Conservation (phyloP, 148 eudicot genomes). For the Agrostemma githago region DNA sequence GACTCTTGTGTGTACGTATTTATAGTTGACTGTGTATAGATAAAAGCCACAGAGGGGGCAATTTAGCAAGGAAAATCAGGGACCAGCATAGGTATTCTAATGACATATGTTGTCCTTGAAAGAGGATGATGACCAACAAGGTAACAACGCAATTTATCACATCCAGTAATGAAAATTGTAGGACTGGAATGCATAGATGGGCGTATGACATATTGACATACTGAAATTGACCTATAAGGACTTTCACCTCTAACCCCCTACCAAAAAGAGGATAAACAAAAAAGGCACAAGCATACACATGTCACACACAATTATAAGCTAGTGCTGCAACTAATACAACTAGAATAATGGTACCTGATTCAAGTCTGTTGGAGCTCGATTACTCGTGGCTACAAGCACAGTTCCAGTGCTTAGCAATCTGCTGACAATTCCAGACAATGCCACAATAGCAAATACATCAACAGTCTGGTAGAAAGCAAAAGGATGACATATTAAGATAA, state of each 20-base stretch:
- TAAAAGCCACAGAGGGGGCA: not conserved
- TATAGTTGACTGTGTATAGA: not conserved
- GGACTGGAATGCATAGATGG: not conserved
- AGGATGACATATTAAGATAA: conserved; percentile 21
- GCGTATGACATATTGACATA: not conserved
- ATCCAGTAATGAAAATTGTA: conserved; percentile 6
- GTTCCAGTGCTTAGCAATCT: conserved; percentile 93
- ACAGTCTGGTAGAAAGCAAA: conserved; percentile 74
- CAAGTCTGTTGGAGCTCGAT: conserved; percentile 81
- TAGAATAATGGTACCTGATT: conserved; percentile 57
- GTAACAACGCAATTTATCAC: not conserved
- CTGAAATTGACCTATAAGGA: not conserved
- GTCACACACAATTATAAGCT: not conserved
- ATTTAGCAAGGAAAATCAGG: not conserved
- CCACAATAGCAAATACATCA: conserved; percentile 99
- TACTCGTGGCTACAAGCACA: conserved; percentile 94
- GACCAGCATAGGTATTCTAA: not conserved
- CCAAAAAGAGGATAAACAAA: not conserved
- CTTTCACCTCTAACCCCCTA: not conserved
- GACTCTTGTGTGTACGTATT: too few relatives aligned
- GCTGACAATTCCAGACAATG: conserved; percentile 96
- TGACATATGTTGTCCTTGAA: not conserved
- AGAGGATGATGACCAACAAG: not conserved
- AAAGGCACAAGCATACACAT: not conserved
- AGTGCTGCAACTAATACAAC: not conserved